phyloP scores from a whole-genome alignment of 768 basidiomycete species.

The Lactarius trivialis region DNA sequence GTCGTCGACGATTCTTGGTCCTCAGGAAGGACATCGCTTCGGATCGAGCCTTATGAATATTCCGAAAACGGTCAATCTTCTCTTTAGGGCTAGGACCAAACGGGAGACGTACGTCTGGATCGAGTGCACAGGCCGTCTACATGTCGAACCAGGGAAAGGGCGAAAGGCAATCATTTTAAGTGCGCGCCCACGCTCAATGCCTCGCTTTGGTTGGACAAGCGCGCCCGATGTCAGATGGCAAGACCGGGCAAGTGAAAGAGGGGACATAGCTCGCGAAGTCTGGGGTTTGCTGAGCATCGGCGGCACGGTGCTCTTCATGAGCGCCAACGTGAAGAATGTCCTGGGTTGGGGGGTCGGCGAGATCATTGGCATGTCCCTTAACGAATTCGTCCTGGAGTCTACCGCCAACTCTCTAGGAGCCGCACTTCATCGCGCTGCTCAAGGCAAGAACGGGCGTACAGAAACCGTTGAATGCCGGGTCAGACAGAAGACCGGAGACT shows the following conservation, averaged over 20 bases:
- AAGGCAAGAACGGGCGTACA: constrained; percentile 6
- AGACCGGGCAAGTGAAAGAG: constrained; percentile 15
- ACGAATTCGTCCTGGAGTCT: constrained; percentile 31
- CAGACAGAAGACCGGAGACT: constrained; percentile 10
- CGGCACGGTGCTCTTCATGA: constrained; percentile 47
- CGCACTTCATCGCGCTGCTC: constrained; percentile 20
- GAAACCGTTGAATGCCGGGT: constrained; percentile 17
- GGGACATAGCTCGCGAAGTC: constrained; percentile 35
- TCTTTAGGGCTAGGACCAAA: constrained; percentile 78
- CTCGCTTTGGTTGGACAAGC: constrained; percentile 52
- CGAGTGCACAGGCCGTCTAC: constrained; percentile 81
- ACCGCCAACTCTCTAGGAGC: constrained; percentile 15
- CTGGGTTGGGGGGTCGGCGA: constrained; percentile 57
- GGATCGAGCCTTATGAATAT: constrained; percentile 4
- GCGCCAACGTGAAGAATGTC: constrained; percentile 49
- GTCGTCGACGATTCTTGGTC: constrained; percentile 31
- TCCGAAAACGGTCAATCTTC: constrained; percentile 67
- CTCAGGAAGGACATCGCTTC: constrained; percentile 23
- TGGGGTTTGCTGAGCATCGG: constrained; percentile 48
- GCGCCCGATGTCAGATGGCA: constrained; percentile 36
- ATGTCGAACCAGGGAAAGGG: constrained; percentile 90
- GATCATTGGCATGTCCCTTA: constrained; percentile 43
- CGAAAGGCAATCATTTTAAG: constrained; percentile 91
- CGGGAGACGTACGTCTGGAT: constrained; percentile 73
- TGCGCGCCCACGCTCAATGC: constrained; percentile 68